These are phyloP conservation scores for Madurella fahalii DNA, from an alignment of 2,329 filamentous ascomycete species.

Conservation along the genomic window DNA sequence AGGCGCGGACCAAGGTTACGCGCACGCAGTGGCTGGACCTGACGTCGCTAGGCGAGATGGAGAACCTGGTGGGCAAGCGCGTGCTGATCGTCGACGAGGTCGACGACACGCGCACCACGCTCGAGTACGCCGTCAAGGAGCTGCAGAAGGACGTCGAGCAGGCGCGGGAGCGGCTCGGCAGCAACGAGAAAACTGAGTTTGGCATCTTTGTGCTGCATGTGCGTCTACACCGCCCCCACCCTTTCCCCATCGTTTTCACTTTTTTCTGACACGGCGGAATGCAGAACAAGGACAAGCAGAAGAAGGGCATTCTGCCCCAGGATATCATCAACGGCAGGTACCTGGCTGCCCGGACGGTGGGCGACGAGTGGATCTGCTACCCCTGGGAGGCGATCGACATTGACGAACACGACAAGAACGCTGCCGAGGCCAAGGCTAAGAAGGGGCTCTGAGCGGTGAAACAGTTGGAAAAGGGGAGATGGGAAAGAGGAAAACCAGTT, in stretches of 20 bases:
- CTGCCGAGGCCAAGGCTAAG: conserved; percentile 43
- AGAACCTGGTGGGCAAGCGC: conserved; percentile 84
- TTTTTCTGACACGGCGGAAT: not conserved
- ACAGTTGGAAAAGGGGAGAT: not conserved
- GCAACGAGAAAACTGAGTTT: conserved; percentile 72
- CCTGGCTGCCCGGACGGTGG: conserved; percentile 78
- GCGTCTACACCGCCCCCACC: conserved; percentile 34
- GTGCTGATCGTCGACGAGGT: conserved; percentile 94
- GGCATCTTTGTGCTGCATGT: conserved; percentile 94
- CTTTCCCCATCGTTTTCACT: not conserved
- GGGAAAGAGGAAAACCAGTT: not conserved
- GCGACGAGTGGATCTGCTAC: conserved; percentile 98
- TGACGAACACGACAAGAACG: conserved; percentile 78
- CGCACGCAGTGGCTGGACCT: conserved; percentile 98
- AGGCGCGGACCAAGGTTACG: conserved; percentile 87
- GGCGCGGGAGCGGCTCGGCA: conserved; percentile 69
- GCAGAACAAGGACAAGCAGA: conserved; percentile 93
- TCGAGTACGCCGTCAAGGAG: conserved; percentile 91
- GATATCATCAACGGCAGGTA: conserved; percentile 78
- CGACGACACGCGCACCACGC: conserved; percentile 88
- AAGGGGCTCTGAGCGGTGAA: conserved; percentile 4
- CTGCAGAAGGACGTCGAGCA: conserved; percentile 89
- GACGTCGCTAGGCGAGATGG: conserved; percentile 74
- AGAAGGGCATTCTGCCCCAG: conserved; percentile 81
- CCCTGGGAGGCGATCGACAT: conserved; percentile 97